Percentiles rank a stretch among this genome's conserved stretches.
Evolutionary conservation across 164 flowering plant species (phyloP).

Genomic region (Cinnamomum chago): DNA sequence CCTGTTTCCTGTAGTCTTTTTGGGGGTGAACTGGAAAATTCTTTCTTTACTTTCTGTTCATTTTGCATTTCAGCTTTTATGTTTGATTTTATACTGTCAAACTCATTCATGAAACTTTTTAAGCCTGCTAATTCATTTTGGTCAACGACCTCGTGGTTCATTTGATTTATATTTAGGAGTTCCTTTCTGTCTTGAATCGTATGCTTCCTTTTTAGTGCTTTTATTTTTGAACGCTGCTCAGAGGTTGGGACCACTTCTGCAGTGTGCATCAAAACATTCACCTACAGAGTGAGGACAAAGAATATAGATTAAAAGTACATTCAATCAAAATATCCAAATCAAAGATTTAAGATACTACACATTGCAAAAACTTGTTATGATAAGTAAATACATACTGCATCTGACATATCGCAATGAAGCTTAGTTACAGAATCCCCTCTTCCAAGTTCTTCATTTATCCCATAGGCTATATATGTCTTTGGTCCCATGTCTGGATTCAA

Average conservation of each 20-base stretch:
- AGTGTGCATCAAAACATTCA: conserved; percentile 57
- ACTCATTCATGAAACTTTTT: conserved; percentile 11
- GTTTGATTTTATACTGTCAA: too few relatives aligned
- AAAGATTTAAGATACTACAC: too few relatives aligned
- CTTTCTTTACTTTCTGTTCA: too few relatives aligned
- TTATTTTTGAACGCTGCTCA: conserved; percentile 36
- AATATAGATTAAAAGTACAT: neutral
- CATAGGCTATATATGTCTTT: conserved; percentile 44
- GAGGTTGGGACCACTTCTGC: conserved; percentile 42
- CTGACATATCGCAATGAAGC: conserved; percentile 44
- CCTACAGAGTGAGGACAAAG: conserved; percentile 35
- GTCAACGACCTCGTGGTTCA: conserved; percentile 15
- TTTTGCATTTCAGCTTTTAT: too few relatives aligned
- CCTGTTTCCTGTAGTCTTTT: conserved; percentile 13
- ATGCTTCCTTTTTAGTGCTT: conserved; percentile 41
- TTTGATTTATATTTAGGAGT: conserved; percentile 5
- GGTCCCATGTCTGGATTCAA: conserved; percentile 54
- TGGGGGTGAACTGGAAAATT: too few relatives aligned
- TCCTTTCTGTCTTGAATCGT: conserved; percentile 30
- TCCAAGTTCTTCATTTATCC: conserved; percentile 47
- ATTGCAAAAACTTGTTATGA: too few relatives aligned
- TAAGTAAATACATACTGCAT: conserved; percentile 47
- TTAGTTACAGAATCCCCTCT: conserved; percentile 52
- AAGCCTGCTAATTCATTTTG: conserved; percentile 18
- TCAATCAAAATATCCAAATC: neutral